A percentile compares a stretch with the other conserved stretches of the same genome.
Conservation (phyloP, 2,329 filamentous ascomycete species). For the Paecilomyces niveus region DNA sequence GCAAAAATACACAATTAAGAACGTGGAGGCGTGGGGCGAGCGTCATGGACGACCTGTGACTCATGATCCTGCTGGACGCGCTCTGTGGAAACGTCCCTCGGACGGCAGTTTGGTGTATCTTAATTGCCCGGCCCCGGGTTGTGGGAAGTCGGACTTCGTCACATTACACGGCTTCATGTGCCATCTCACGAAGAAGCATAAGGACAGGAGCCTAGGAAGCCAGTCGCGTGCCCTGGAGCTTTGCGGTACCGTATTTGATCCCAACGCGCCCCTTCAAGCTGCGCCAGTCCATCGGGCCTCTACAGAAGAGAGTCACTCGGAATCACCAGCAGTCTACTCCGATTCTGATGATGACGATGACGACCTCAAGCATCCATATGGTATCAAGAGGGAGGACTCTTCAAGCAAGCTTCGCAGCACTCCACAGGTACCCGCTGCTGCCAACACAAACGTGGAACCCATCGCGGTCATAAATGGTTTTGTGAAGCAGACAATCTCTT, state of each 20-base stretch:
- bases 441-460: constrained; percentile 9
- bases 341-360: constrained; percentile 3
- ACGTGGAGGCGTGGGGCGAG: constrained; percentile 35
- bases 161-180: constrained; percentile 37
- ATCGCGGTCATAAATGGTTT: constrained; percentile 18
- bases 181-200: constrained; percentile 36
- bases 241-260: constrained; percentile 31
- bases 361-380: background rate
- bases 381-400: constrained; percentile 2
- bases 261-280: constrained; percentile 28
- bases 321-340: constrained; percentile 19
- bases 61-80: constrained; percentile 31
- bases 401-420: background rate
- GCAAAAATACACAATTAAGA: constrained; percentile 37
- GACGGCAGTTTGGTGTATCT: constrained; percentile 32
- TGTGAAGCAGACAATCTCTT: constrained; percentile 32
- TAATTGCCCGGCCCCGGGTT: constrained; percentile 30
- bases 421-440: constrained; percentile 7
- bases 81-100: constrained; percentile 34
- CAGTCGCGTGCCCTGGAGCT: constrained; percentile 34
- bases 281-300: constrained; percentile 24
- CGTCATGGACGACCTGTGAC: constrained; percentile 34
- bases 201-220: constrained; percentile 33
- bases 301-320: constrained; percentile 27
- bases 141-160: constrained; percentile 34